Evolutionary conservation across 1,284 basidiomycete species (phyloP).

Genomic region (Apiotrichum montevideense): DNA sequence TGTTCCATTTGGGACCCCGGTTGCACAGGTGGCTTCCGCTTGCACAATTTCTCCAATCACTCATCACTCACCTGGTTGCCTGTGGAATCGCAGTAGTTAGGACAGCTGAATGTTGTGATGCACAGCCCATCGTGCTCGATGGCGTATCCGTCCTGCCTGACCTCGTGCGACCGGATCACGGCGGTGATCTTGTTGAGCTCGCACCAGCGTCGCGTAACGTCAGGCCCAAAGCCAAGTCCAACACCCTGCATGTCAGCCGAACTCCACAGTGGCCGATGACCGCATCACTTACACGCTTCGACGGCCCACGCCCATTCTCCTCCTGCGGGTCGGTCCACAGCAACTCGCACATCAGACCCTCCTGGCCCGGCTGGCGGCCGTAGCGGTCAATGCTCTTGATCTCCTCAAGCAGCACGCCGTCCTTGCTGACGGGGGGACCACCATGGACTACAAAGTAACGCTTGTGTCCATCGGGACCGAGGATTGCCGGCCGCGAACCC

Average conservation of each 20-base stretch:
- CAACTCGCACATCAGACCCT: constrained; percentile 85
- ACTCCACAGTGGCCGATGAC: constrained; percentile 62
- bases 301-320: constrained; percentile 82
- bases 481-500: constrained; percentile 53
- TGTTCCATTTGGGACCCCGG: no score
- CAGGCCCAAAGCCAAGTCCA: constrained; percentile 91
- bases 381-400: constrained; percentile 81
- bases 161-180: constrained; percentile 93
- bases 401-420: constrained; percentile 87
- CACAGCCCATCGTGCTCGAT: constrained; percentile 54
- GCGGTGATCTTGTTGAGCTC: constrained; percentile 78
- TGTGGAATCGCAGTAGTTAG: constrained; percentile 47
- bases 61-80: constrained; percentile 53
- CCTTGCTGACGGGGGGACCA: constrained; percentile 83
- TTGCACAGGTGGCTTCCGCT: no score
- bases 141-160: constrained; percentile 67
- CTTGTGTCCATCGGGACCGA: constrained; percentile 76
- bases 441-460: constrained; percentile 96
- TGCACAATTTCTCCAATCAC: no score
- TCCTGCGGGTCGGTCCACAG: constrained; percentile 97
- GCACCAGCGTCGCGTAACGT: constrained; percentile 84
- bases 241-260: constrained; percentile 60
- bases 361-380: constrained; percentile 85
- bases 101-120: constrained; percentile 48
- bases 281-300: constrained; percentile 68